Base-by-base conservation (phyloP, 768 basidiomycete genomes). In the Phaeolepiota aurea region DNA sequence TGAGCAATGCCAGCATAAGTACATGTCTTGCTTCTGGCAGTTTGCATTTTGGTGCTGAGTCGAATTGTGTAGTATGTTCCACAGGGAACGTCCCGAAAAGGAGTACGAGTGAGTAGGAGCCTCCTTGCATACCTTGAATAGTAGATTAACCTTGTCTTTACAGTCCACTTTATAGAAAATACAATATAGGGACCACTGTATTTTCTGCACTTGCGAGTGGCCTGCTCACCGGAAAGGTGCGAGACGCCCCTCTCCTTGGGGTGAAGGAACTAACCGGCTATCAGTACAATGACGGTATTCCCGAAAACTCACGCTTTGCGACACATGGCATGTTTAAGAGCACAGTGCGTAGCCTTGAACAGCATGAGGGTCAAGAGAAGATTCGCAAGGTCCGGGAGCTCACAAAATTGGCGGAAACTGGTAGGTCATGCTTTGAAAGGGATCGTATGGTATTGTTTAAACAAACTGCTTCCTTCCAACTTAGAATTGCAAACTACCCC, bases 1-100 rank as follows among this genome's bases (percentile, higher is more conserved):
- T 31, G 87, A 91, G 48, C 87, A 89, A 62, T 79, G 79, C 54
- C 72, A 82, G 50, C 76, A 82, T 60, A 62, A 79, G 78, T 80
- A 44, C 15, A 69, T 46, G 20, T 22, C 30, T 20, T 14, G n/a
- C 7, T 35, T n/a, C n/a, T n/a, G n/a, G n/a, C n/a, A n/a, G n/a
- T 7, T 21, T 14, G 11, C 28, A 32, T 9, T 10, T 36, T 35
- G 12, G 16, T 4, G n/a, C n/a, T n/a, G n/a, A n/a, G n/a, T n/a
- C n/a, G n/a, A n/a, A n/a, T n/a, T n/a, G n/a, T 56, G 57, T 55
- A 83, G 77, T 52, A 77, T 87, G 75, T 73, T 89, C 56, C 72
- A 79, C 57, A 77, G 86, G n/a, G 81, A 88, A 44, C 71, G 79
- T 9, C 77, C 85, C 15, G 88, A 90, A 64, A 75, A 75, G 53